phyloP scores from a whole-genome alignment of 164 flowering plant genomes.

The Taxillus chinensis region DNA sequence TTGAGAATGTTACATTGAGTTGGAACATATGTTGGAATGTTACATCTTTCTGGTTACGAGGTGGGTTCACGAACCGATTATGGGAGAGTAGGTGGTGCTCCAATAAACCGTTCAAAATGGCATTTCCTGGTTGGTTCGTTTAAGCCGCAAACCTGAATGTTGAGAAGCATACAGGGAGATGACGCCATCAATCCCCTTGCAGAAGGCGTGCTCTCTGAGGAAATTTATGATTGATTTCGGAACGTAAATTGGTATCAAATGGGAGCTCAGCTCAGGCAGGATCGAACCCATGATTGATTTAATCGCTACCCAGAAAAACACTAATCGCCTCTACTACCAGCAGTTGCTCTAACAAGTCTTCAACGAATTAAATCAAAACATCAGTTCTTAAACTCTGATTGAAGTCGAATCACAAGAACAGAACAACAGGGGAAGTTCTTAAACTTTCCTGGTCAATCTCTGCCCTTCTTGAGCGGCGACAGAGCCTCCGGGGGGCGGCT shows the following conservation, averaged over 20 bases:
- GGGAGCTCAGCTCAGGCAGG: constrained; percentile 35
- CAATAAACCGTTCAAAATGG: too few relatives aligned
- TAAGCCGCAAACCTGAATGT: constrained; percentile 6
- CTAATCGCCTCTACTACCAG: constrained; percentile 2
- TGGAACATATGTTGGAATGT: too few relatives aligned
- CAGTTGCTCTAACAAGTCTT: not conserved
- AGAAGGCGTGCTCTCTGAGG: constrained; percentile 28
- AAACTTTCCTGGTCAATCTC: too few relatives aligned
- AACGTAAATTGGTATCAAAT: constrained; percentile 22
- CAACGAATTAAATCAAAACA: not conserved
- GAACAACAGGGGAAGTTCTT: not conserved
- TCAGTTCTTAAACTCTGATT: not conserved
- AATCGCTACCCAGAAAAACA: too few relatives aligned
- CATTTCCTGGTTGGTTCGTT: too few relatives aligned
- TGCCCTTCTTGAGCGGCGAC: too few relatives aligned
- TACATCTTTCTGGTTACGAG: too few relatives aligned
- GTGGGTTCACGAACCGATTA: too few relatives aligned
- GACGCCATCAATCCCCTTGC: constrained; percentile 67
- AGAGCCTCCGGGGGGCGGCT: too few relatives aligned
- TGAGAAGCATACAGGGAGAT: constrained; percentile 72
- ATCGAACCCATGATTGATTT: constrained; percentile 30
- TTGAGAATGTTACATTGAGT: too few relatives aligned
- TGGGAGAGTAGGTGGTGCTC: too few relatives aligned
- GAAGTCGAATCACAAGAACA: not conserved
- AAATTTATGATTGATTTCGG: constrained; percentile 37